Evolutionary conservation across 1,284 basidiomycete species (phyloP).

Genomic region (Rhodotorula mucilaginosa): DNA sequence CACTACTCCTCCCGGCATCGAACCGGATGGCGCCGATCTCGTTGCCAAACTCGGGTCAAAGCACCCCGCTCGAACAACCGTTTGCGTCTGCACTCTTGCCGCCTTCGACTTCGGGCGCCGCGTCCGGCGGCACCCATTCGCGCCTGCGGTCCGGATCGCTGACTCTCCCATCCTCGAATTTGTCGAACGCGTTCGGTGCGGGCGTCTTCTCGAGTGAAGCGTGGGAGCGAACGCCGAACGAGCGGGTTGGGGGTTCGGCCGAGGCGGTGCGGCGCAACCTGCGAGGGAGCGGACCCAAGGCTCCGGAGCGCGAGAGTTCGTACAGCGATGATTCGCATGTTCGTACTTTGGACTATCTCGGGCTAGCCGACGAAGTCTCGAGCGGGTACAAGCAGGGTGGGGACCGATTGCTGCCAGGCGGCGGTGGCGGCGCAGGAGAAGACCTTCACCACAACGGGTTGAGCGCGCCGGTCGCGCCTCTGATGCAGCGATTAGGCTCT

Average conservation of each 20-base stretch:
- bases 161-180: slow-evolving; percentile 65
- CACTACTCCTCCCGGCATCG: slow-evolving; percentile 9
- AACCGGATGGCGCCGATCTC: slow-evolving; percentile 8
- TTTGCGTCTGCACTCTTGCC: slow-evolving; percentile 19
- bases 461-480: slow-evolving; percentile 7
- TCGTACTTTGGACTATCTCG: slow-evolving; percentile 90
- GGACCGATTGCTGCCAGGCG: not conserved
- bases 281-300: slow-evolving; percentile 13
- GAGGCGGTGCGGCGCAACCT: not conserved
- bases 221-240: slow-evolving; percentile 30
- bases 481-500: slow-evolving; percentile 31
- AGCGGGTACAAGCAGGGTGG: not conserved
- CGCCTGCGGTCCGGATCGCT: slow-evolving; percentile 83
- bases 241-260: not conserved
- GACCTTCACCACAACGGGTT: not conserved
- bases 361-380: slow-evolving; percentile 65
- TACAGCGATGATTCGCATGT: slow-evolving; percentile 78
- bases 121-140: slow-evolving; percentile 6
- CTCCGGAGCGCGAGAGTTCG: slow-evolving; percentile 31
- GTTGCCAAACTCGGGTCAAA: slow-evolving; percentile 25
- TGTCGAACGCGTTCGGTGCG: slow-evolving; percentile 81
- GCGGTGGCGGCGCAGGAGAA: not conserved
- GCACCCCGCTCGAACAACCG: slow-evolving; percentile 27
- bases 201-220: slow-evolving; percentile 50
- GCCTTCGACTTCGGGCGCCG: not conserved